Conservation (phyloP, 257 asterid genomes). For the Rubia yunnanensis region DNA sequence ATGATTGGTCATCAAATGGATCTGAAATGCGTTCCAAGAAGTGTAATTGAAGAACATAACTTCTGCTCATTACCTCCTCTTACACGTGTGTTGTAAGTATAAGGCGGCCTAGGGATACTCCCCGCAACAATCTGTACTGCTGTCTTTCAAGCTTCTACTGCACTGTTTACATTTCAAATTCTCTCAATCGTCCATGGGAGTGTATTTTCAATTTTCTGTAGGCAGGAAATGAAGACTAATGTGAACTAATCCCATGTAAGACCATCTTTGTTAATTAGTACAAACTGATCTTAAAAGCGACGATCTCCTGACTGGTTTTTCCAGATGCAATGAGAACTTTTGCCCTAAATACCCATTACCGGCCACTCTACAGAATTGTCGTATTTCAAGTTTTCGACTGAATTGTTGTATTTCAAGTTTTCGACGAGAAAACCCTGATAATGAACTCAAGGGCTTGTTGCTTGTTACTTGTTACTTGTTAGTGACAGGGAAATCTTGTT, state of each 20-base stretch:
- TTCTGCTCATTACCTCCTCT: not conserved
- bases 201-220: conserved; percentile 2
- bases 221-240: not conserved
- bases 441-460: too few species aligned
- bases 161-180: not conserved
- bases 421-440: not conserved
- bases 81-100: too few species aligned
- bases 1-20: conserved; percentile 8
- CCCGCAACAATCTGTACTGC: conserved; percentile 5
- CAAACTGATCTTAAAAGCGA: not conserved
- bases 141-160: conserved; percentile 2
- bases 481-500: not conserved
- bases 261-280: not conserved
- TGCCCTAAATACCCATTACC: not conserved
- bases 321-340: not conserved
- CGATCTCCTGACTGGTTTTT: not conserved
- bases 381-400: not conserved
- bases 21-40: not conserved
- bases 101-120: conserved; percentile 1
- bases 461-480: not conserved
- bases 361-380: not conserved
- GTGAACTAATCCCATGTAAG: not conserved
- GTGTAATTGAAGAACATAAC: not conserved
- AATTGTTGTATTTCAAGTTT: not conserved
- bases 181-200: not conserved